Evolutionary conservation across 2,329 filamentous ascomycete species (phyloP), one percentile per base, ranked within the genome.

Genomic region (Helicocarpus griseus): DNA sequence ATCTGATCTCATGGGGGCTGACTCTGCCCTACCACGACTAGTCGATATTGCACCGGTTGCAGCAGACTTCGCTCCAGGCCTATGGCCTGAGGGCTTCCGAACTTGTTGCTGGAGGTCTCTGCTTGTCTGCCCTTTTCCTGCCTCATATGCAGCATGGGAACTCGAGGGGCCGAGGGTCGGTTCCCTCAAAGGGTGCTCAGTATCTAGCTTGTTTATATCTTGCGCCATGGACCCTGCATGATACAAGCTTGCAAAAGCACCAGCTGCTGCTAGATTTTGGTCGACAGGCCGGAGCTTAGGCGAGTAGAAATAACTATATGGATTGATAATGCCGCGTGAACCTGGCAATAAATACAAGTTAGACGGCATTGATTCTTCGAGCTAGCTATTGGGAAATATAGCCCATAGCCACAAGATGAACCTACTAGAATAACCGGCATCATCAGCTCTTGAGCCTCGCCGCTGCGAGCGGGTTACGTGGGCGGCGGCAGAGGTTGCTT

Each of bases 211-310:
- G 52, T 76, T 75, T 49, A 74, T 75, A 62, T 85, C 76, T 46
- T 80, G 73, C 2, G 79, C 65, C 60, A 81, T 85, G 58, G 80
- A 78, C 62, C 81, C 85, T 50, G 78, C 74, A 74, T 85, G 85
- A 50, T 85, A 86, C 44, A 88, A 70, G 49, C 77, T 79, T 38
- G 87, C 86, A 50, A 86, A 86, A 52, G 83, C 79, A 60, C 82
- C 78, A 53, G 85, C 85, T 54, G 85, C 85, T 41, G 70, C 67
- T 17, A 69, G 63, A 44, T 67, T 62, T 45, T 68, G 57, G 17
- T 63, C 65, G 33, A 86, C 86, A 6, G 83, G 82, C 7, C 87
- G 86, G 61, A 77, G 91, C 61, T 84, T 86, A 35, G 87, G 87
- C 21, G 93, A 77, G 59, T 87, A 82, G 62, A 28, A 14, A 17